Evolutionary conservation across 2,329 filamentous ascomycete species (phyloP).

Genomic region (Macrophomina pseudophaseolina): DNA sequence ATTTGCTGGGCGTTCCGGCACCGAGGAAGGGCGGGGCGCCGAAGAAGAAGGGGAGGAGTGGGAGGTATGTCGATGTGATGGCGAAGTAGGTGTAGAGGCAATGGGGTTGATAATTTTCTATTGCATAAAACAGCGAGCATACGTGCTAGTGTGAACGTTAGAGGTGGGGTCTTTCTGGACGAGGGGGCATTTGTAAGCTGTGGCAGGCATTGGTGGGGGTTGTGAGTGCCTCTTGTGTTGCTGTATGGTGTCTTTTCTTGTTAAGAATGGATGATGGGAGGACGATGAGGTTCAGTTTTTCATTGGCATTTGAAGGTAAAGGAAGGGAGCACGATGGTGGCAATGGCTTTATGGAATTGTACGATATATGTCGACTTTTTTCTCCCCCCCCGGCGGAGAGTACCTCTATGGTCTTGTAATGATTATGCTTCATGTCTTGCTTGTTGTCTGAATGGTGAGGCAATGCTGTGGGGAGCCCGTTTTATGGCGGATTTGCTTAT

Average conservation of each 20-base stretch:
- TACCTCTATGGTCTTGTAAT: not conserved
- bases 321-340: not conserved
- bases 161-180: too few relatives aligned
- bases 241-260: too few relatives aligned
- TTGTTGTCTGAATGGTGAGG: too few relatives aligned
- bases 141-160: too few relatives aligned
- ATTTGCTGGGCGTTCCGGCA: conserved; percentile 77
- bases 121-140: too few relatives aligned
- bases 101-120: not conserved
- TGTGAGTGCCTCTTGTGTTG: too few relatives aligned
- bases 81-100: conserved; percentile 48
- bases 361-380: not conserved
- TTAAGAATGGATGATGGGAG: not conserved
- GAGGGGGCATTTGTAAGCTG: too few relatives aligned
- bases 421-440: not conserved
- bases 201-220: too few relatives aligned
- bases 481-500: too few relatives aligned
- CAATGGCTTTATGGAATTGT: not conserved
- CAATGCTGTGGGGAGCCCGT: too few relatives aligned
- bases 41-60: conserved; percentile 76
- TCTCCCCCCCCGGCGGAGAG: not conserved
- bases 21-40: conserved; percentile 66
- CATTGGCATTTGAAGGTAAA: not conserved
- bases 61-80: conserved; percentile 97
- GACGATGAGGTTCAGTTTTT: not conserved